A percentile compares a stretch with the other conserved stretches of the same genome.
These are phyloP conservation scores for Venturia carpophila DNA, from an alignment of 2,329 filamentous ascomycete species.

Conservation along the genomic window DNA sequence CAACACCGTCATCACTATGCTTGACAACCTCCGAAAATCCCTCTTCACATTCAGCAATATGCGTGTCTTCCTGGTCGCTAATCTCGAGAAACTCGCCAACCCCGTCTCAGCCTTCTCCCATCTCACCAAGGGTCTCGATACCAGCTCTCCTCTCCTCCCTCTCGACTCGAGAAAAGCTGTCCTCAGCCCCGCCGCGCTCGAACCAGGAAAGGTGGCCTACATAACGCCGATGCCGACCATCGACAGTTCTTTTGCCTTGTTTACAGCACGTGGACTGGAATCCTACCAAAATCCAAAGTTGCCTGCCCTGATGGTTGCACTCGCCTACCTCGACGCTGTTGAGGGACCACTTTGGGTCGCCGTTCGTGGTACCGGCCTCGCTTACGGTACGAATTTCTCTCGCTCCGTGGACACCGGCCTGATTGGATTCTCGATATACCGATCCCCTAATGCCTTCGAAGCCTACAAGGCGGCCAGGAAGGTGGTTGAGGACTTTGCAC, in stretches of 20 bases:
- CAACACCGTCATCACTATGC: constrained; percentile 63
- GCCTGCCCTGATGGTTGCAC: constrained; percentile 77
- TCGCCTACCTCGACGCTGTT: constrained; percentile 83
- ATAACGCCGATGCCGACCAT: constrained; percentile 87
- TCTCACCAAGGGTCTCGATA: constrained; percentile 48
- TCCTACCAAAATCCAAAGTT: constrained; percentile 70
- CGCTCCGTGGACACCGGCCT: constrained; percentile 72
- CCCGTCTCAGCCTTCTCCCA: constrained; percentile 74
- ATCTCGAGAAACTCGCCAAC: constrained; percentile 64
- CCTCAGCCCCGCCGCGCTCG: constrained; percentile 67
- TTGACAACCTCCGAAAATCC: constrained; percentile 65
- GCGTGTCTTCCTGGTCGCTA: constrained; percentile 73
- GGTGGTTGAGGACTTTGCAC: constrained; percentile 66
- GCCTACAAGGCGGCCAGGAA: constrained; percentile 71
- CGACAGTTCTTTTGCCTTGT: constrained; percentile 82
- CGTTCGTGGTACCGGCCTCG: constrained; percentile 84
- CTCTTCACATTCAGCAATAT: constrained; percentile 82
- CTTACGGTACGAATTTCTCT: constrained; percentile 77
- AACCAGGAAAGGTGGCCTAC: constrained; percentile 66
- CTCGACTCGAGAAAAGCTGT: constrained; percentile 62
- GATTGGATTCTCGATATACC: constrained; percentile 78
- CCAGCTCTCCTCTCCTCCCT: constrained; percentile 49
- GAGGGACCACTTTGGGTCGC: constrained; percentile 93
- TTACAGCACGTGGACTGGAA: constrained; percentile 64
- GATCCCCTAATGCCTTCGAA: constrained; percentile 80